Evolutionary conservation across 164 flowering plant genomes (phyloP), one percentile per base, ranked within the genome.

Genomic region (Chimonanthus praecox): DNA sequence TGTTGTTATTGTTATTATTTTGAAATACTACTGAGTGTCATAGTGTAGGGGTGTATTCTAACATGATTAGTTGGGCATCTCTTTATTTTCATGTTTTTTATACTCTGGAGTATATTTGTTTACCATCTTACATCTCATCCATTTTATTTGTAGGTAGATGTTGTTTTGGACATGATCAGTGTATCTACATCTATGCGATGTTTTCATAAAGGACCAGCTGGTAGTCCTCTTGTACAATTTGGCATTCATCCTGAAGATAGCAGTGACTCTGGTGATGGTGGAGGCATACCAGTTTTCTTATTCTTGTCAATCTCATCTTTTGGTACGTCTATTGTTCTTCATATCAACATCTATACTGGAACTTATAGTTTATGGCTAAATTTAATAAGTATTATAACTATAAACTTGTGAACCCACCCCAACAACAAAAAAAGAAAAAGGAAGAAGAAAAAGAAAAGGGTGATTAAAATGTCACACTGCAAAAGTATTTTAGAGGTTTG

Each of bases 191-290:
- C 89, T 58, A 87, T 94, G 94, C 82, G 90, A 70, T 87, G 88
- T 77, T 92, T 80, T 70, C 47, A 72, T 4, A 87, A 82, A 83
- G 86, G 88, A 20, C 54, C 86, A 49, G 80, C 75, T 68, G 72
- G 72, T 73, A 86, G 88, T 79, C 79, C 92, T 43, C 70, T 89
- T 58, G 68, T 85, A 69, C 88, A 87, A 71, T 94, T 89, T 83
- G 84, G 89, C 72, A 71, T 65, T 65, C 54, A 48, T 69, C 75
- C 85, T 8, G 88, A 82, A 64, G 81, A 84, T 71, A 63, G 58
- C 20, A 80, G 78, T 80, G 95, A 92, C 72, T 10, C 70, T 73
- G 97, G 96, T 61, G 98, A 90, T 75, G 84, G 92, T 75, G 92
- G 89, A 48, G 95, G 92, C 5, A 75, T 85, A 21, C 87, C 94